phyloP scores from a whole-genome alignment of 805 yeast species.

The Candida ortonii region DNA sequence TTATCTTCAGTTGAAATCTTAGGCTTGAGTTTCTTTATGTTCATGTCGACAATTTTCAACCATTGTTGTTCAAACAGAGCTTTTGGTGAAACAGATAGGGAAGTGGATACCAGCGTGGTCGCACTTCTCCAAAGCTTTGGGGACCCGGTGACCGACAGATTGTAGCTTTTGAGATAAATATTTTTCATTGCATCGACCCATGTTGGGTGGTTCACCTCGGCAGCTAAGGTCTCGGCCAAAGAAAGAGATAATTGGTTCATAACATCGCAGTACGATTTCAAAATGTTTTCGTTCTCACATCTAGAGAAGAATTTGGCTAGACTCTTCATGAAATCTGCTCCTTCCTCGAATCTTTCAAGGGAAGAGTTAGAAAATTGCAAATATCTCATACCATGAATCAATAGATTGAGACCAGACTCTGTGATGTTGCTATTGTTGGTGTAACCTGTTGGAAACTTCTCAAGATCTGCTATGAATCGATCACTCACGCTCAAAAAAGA shows the following conservation, averaged over 20 bases:
- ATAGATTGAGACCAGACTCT: slow-evolving; percentile 58
- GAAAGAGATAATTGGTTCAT: slow-evolving; percentile 73
- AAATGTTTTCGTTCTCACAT: slow-evolving; percentile 62
- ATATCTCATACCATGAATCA: slow-evolving; percentile 91
- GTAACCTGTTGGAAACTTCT: slow-evolving; percentile 62
- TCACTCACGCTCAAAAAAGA: slow-evolving; percentile 88
- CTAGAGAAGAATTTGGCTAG: slow-evolving; percentile 76
- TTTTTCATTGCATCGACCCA: slow-evolving; percentile 82
- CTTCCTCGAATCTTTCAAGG: slow-evolving; percentile 84
- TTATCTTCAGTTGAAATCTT: slow-evolving; percentile 50
- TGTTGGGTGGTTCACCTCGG: slow-evolving; percentile 92
- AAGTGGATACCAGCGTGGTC: slow-evolving; percentile 64
- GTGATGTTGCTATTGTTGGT: slow-evolving; percentile 31
- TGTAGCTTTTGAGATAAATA: slow-evolving; percentile 50
- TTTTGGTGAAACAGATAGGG: slow-evolving; percentile 76
- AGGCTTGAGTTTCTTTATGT: slow-evolving; percentile 60
- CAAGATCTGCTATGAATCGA: slow-evolving; percentile 87
- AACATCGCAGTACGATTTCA: slow-evolving; percentile 82
- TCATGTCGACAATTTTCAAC: slow-evolving; percentile 64
- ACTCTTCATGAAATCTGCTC: slow-evolving; percentile 86
- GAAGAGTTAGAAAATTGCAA: slow-evolving; percentile 79
- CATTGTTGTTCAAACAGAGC: slow-evolving; percentile 71
- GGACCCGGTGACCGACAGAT: slow-evolving; percentile 42
- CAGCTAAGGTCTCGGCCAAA: slow-evolving; percentile 80
- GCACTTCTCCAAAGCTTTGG: slow-evolving; percentile 63